Evolutionary conservation across 179 eudicot species (phyloP).

Genomic region (Beta macrorhiza): DNA sequence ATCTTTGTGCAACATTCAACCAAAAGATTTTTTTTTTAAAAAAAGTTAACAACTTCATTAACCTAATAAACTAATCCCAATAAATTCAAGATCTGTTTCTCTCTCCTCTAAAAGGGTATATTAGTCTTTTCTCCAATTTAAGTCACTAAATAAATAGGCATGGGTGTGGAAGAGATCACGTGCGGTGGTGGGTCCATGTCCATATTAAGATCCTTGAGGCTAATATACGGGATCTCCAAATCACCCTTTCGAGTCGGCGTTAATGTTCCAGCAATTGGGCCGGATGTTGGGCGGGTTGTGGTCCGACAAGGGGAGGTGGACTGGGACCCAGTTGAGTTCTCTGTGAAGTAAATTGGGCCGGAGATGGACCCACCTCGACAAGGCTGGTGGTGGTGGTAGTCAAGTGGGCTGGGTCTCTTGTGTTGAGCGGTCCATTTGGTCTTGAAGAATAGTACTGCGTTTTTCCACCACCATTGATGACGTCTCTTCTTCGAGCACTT

Average conservation of each 20-base stretch:
- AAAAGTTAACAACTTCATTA: background rate
- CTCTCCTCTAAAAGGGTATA: constrained; percentile 17
- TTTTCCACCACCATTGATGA: constrained; percentile 40
- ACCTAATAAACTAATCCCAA: constrained; percentile 2
- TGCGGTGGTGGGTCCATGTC: constrained; percentile 50
- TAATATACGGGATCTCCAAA: constrained; percentile 59
- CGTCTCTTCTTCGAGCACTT: constrained; percentile 27
- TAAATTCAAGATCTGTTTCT: background rate
- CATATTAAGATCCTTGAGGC: constrained; percentile 65
- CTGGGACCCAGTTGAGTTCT: constrained; percentile 48
- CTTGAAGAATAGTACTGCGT: constrained; percentile 33
- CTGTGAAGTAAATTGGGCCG: constrained; percentile 64
- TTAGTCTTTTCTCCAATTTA: constrained; percentile 13
- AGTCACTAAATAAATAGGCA: constrained; percentile 78
- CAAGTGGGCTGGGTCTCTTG: constrained; percentile 28
- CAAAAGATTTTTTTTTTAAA: background rate
- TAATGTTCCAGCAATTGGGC: constrained; percentile 45
- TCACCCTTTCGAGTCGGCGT: constrained; percentile 42
- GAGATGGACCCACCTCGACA: constrained; percentile 38
- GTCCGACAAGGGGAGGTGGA: constrained; percentile 47
- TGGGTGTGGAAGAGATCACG: constrained; percentile 40
- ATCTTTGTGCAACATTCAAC: constrained; percentile 1
- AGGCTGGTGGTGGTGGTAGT: constrained; percentile 16
- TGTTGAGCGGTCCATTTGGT: constrained; percentile 37
- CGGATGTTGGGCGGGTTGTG: constrained; percentile 45